Percentiles rank a stretch among this genome's conserved stretches.
Evolutionary conservation across 495 filamentous ascomycete species (phyloP).

Genomic region (Ascobolus immersus): DNA sequence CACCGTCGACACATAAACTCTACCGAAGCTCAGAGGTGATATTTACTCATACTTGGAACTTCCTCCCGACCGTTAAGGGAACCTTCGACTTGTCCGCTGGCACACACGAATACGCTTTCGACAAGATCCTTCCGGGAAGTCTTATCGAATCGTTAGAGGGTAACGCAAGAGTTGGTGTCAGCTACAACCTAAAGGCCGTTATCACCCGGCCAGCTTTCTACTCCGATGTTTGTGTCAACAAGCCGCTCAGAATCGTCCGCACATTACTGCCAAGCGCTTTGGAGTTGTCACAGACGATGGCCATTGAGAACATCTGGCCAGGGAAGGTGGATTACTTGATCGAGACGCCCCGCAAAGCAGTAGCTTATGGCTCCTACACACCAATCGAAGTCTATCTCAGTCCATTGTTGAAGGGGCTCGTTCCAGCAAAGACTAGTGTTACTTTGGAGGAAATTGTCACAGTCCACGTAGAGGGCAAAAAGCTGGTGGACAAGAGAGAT

Average conservation of each 20-base stretch:
- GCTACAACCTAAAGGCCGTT: conserved; percentile 70
- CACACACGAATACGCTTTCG: conserved; percentile 81
- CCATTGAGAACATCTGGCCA: conserved; percentile 82
- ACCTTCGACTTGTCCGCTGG: conserved; percentile 25
- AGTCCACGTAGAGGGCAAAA: conserved; percentile 26
- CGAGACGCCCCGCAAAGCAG: conserved; percentile 64
- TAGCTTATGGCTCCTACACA: conserved; percentile 67
- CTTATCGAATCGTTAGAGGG: conserved; percentile 74
- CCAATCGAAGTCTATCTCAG: conserved; percentile 56
- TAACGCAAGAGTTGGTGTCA: conserved; percentile 48
- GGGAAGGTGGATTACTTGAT: conserved; percentile 88
- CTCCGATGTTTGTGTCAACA: conserved; percentile 27
- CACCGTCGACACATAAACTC: too few relatives aligned
- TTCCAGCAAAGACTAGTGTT: conserved; percentile 48
- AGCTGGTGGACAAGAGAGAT: conserved; percentile 34
- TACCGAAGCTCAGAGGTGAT: too few relatives aligned
- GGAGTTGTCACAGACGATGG: conserved; percentile 69
- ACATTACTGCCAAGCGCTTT: conserved; percentile 58
- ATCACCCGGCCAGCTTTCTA: conserved; percentile 55
- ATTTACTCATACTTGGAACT: neutral
- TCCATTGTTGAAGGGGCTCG: conserved; percentile 64
- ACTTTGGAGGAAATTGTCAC: conserved; percentile 58
- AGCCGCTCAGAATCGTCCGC: conserved; percentile 59
- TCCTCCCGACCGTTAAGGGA: conserved; percentile 8
- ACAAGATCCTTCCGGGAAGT: conserved; percentile 46